Evolutionary conservation across 352 stramenopile genomes (phyloP), one percentile per base, ranked within the genome.

Genomic region (Phytophthora hibernalis): DNA sequence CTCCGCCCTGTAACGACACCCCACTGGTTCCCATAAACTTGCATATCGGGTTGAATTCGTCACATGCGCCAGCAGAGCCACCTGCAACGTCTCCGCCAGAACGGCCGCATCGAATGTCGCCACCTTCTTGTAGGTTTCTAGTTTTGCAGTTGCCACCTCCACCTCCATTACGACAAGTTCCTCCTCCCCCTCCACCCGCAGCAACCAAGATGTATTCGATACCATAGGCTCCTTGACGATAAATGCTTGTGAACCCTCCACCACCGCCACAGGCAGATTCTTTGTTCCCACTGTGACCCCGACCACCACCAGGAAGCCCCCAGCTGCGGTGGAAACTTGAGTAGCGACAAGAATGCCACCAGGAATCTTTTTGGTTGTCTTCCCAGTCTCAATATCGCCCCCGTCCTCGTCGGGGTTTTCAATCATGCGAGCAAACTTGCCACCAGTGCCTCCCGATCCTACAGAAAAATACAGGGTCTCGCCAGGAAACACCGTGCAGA

Each of bases 181-280:
- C 83, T 8, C 85, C 83, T 2, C 85, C 85, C 2, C 85, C 85
- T 1, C 85, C 85, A 18, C 83, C 83, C 8, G 58, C 85, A 30
- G 80, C 85, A 18, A 94, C 78, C 48, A 92, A 42, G 28, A 94
- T 65, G 48, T 89, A 88, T 71, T 91, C 77, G 54, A 88, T 83
- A 1, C 85, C 83, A 30, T 76, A 89, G 2, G 85, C 78, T 30
- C 80, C 75, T 35, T 91, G 70, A 4, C 85, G 74, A 49, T 89
- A 89, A 38, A 94, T 73, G 50, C 80, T 89, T 20, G 83, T 92
- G 58, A 85, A 91, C 2, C 85, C 85, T 24, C 85, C 83, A 1
- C 85, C 85, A 0, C 82, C 83, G 16, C 85, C 85, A 44, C 83
- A 91, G 0, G 83, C 82, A 40, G 69, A 82, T 58, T 90, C 79